phyloP scores from a whole-genome alignment of 2,329 filamentous ascomycete genomes.

The Aaosphaeria pasadenensis region DNA sequence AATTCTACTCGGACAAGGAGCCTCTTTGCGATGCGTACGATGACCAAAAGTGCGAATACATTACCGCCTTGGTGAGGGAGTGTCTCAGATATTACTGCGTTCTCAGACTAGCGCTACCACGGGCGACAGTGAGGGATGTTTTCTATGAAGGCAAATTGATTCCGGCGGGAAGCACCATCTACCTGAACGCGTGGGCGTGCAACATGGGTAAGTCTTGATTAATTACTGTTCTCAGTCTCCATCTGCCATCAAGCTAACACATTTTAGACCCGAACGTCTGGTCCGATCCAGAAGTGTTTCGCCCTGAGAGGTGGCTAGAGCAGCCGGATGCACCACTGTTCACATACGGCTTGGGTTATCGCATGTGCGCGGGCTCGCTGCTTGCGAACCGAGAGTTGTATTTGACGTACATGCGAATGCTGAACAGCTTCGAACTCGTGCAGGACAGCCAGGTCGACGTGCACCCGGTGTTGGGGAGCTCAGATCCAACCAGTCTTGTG shows the following conservation, averaged over 20 bases:
- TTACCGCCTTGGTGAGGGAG: conserved; percentile 62
- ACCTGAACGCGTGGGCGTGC: conserved; percentile 66
- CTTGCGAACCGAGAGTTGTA: conserved; percentile 66
- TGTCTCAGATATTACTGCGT: conserved; percentile 63
- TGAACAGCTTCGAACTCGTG: conserved; percentile 60
- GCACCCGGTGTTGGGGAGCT: conserved; percentile 58
- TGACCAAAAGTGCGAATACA: conserved; percentile 62
- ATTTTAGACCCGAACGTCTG: conserved; percentile 53
- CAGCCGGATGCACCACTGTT: conserved; percentile 63
- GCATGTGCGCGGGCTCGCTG: conserved; percentile 64
- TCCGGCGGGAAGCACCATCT: conserved; percentile 62
- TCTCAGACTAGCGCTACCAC: conserved; percentile 59
- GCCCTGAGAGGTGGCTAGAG: conserved; percentile 62
- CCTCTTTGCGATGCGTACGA: conserved; percentile 60
- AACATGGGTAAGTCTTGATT: conserved; percentile 56
- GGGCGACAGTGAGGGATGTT: conserved; percentile 60
- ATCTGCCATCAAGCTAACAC: neutral
- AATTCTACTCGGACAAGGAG: conserved; percentile 50
- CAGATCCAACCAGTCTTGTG: conserved; percentile 61
- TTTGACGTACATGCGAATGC: conserved; percentile 59
- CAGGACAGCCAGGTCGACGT: conserved; percentile 55
- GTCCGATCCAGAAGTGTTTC: conserved; percentile 57
- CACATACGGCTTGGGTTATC: conserved; percentile 64
- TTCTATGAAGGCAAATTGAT: conserved; percentile 57
- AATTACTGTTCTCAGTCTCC: neutral